These are phyloP conservation scores for Hypoxylon fragiforme DNA, from an alignment of 495 filamentous ascomycete genomes.

Conservation along the genomic window DNA sequence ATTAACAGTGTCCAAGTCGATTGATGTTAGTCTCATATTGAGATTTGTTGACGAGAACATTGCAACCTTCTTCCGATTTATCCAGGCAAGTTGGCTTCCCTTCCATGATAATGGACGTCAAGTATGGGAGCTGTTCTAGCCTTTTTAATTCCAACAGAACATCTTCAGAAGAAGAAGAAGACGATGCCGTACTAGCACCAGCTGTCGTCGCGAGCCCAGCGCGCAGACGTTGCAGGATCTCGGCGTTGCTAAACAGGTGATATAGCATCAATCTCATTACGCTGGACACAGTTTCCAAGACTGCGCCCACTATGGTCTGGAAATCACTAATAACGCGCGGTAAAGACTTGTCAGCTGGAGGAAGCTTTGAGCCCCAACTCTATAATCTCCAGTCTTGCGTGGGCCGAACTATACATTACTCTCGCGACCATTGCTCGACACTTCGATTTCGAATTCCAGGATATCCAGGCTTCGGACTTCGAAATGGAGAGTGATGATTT, in stretches of 20 bases:
- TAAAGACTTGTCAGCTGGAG: not conserved
- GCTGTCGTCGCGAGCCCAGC: not conserved
- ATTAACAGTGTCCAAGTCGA: no score
- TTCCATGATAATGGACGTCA: not conserved
- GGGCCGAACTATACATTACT: slow-evolving; percentile 37
- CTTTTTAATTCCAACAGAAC: not conserved
- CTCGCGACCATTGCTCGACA: slow-evolving; percentile 21
- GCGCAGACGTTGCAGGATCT: not conserved
- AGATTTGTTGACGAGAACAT: no score
- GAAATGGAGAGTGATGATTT: slow-evolving; percentile 36
- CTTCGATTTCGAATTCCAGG: slow-evolving; percentile 33
- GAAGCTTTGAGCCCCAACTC: not conserved
- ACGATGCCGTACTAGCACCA: not conserved
- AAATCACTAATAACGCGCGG: not conserved
- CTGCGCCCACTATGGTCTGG: not conserved
- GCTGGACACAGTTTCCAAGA: not conserved
- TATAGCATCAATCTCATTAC: not conserved
- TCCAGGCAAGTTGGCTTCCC: no score
- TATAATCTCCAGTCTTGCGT: slow-evolving; percentile 25
- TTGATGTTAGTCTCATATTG: no score
- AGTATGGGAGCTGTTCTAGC: not conserved
- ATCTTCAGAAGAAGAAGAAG: no score
- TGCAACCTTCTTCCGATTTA: no score
- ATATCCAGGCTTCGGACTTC: slow-evolving; percentile 26
- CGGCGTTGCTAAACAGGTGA: not conserved